phyloP scores from a whole-genome alignment of 148 eudicot genomes.

The Silene latifolia region DNA sequence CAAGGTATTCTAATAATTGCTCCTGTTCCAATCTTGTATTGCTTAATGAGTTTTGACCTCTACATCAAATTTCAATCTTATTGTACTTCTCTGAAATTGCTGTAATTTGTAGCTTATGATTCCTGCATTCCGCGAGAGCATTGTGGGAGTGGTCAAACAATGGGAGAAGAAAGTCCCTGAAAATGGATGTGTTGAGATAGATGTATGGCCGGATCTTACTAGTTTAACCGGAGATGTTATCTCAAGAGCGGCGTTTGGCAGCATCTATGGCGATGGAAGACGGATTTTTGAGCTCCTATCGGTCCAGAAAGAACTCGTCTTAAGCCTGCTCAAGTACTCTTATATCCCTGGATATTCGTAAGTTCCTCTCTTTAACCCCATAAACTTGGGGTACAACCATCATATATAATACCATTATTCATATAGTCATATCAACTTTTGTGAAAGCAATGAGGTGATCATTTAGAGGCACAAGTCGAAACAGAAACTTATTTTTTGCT shows the following conservation, averaged over 20 bases:
- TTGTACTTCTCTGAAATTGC: neutral
- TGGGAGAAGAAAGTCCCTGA: conserved; percentile 23
- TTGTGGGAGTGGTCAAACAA: conserved; percentile 10
- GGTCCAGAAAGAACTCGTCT: conserved; percentile 15
- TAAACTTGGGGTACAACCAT: neutral
- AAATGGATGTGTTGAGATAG: conserved; percentile 22
- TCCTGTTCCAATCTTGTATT: no score
- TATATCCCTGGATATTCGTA: conserved; percentile 28
- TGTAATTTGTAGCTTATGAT: conserved; percentile 24
- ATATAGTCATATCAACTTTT: no score
- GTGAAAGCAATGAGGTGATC: no score
- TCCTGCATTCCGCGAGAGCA: conserved; percentile 25
- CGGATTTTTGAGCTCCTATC: conserved; percentile 25
- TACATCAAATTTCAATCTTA: no score
- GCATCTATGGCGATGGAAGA: conserved; percentile 25
- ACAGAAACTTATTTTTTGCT: no score
- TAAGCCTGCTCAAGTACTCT: conserved; percentile 5
- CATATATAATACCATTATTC: no score
- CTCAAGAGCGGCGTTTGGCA: conserved; percentile 35
- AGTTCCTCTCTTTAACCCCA: neutral
- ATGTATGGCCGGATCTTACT: conserved; percentile 28
- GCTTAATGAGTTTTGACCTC: no score
- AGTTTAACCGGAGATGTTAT: conserved; percentile 28
- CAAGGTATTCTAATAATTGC: conserved; percentile 15
- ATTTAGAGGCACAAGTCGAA: no score